phyloP scores from a whole-genome alignment of 2,329 filamentous ascomycete genomes.

The Immersiporthe knoxdaviesiana region DNA sequence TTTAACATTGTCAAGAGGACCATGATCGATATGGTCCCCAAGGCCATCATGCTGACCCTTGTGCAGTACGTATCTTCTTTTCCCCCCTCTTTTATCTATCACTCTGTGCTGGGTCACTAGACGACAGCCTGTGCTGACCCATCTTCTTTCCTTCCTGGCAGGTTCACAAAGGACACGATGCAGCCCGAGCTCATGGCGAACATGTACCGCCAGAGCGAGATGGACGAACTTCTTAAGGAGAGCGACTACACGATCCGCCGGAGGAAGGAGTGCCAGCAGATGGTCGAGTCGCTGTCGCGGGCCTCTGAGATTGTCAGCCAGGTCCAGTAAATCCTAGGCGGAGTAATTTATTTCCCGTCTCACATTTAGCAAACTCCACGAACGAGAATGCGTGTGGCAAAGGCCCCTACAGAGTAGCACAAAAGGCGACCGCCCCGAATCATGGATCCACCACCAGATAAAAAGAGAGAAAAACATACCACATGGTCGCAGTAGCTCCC shows the following conservation, averaged over 20 bases:
- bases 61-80: conserved; percentile 72
- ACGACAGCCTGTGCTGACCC: conserved; percentile 30
- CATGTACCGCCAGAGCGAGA: conserved; percentile 89
- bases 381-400: conserved; percentile 1
- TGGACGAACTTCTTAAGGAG: conserved; percentile 95
- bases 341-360: conserved; percentile 8
- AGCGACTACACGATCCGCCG: conserved; percentile 94
- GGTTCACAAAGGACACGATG: conserved; percentile 97
- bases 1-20: conserved; percentile 98
- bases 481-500: too few species aligned
- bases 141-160: conserved; percentile 41
- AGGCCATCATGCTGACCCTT: conserved; percentile 97
- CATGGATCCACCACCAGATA: neutral
- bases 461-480: too few species aligned
- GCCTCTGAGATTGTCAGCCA: conserved; percentile 96
- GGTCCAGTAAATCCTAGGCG: conserved; percentile 58
- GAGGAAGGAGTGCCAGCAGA: conserved; percentile 97
- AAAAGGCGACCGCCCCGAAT: neutral
- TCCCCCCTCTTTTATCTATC: neutral
- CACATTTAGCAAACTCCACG: neutral
- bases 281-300: conserved; percentile 90
- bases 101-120: neutral
- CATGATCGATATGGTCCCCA: conserved; percentile 99
- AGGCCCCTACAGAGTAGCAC: neutral
- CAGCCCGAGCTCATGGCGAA: conserved; percentile 95